Evolutionary conservation across 1,284 basidiomycete species (phyloP).

Genomic region (Tranzscheliella williamsii): DNA sequence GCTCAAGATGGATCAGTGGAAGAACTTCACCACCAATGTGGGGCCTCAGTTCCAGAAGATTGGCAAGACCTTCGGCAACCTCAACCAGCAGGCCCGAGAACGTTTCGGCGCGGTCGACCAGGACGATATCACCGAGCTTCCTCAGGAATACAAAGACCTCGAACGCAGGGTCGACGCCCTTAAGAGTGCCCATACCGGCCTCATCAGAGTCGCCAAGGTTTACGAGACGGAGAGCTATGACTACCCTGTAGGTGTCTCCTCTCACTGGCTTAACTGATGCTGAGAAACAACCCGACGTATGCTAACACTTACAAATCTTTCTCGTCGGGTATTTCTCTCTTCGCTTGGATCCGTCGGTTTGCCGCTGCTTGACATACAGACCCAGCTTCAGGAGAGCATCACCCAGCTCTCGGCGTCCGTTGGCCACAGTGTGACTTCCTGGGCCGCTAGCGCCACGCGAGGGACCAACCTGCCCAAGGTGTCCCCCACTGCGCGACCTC

Average conservation of each 20-base stretch:
- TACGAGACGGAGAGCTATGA: constrained; percentile 59
- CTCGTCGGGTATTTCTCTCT: no score
- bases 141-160: constrained; percentile 87
- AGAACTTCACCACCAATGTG: constrained; percentile 52
- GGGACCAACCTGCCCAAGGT: constrained; percentile 67
- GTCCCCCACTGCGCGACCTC: constrained; percentile 67
- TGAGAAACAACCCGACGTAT: no score
- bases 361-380: constrained; percentile 16
- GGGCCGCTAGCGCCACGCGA: constrained; percentile 83
- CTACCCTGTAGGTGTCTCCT: constrained; percentile 67
- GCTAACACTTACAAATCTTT: no score
- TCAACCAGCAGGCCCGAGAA: constrained; percentile 70
- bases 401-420: constrained; percentile 65
- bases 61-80: constrained; percentile 80
- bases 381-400: constrained; percentile 65
- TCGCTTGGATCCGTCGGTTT: no score
- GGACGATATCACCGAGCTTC: constrained; percentile 85
- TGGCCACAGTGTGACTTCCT: constrained; percentile 81
- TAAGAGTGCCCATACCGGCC: constrained; percentile 70
- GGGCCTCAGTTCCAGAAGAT: constrained; percentile 65
- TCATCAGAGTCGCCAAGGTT: constrained; percentile 70
- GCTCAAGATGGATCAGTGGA: constrained; percentile 74
- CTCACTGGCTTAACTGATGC: neutral
- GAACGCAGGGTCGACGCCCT: constrained; percentile 93
- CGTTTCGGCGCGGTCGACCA: constrained; percentile 82